Conservation (phyloP, 768 basidiomycete genomes). For the Boletus subparvulus region DNA sequence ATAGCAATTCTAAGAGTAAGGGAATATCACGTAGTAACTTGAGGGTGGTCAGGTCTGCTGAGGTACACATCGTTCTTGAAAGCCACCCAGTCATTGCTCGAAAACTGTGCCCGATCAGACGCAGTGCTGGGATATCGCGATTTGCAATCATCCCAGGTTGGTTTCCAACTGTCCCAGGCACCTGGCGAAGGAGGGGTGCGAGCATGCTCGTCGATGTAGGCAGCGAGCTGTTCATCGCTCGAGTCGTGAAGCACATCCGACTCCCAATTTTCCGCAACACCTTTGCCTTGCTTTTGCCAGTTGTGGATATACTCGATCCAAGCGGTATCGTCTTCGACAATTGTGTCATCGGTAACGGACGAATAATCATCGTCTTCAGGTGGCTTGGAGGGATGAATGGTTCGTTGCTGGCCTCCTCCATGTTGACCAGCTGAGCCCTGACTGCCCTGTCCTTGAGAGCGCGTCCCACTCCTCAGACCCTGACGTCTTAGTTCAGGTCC, state of each 20-base stretch:
- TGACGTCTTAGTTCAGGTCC: background rate
- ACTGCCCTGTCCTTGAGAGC: background rate
- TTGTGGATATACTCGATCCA: conserved; percentile 2
- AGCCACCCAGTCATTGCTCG: too few relatives aligned
- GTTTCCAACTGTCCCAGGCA: background rate
- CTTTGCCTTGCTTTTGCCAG: background rate
- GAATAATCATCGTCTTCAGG: background rate
- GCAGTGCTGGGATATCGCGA: background rate
- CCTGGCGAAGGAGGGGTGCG: background rate
- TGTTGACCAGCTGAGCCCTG: background rate
- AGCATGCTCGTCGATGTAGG: background rate
- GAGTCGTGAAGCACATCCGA: background rate
- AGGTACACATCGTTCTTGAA: too few relatives aligned
- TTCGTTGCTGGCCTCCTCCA: background rate
- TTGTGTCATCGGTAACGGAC: background rate
- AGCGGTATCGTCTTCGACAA: background rate
- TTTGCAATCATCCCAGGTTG: too few relatives aligned
- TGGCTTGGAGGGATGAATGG: background rate
- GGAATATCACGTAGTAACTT: too few relatives aligned
- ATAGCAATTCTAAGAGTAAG: too few relatives aligned
- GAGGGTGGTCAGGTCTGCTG: too few relatives aligned
- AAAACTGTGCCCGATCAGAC: background rate
- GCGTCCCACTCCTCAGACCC: background rate
- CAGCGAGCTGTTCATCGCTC: background rate
- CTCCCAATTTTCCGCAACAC: background rate